Percentiles rank a stretch among this genome's conserved stretches.
phyloP scores from a whole-genome alignment of 2,329 filamentous ascomycete genomes.

The Torrubiella hemipterigena region DNA sequence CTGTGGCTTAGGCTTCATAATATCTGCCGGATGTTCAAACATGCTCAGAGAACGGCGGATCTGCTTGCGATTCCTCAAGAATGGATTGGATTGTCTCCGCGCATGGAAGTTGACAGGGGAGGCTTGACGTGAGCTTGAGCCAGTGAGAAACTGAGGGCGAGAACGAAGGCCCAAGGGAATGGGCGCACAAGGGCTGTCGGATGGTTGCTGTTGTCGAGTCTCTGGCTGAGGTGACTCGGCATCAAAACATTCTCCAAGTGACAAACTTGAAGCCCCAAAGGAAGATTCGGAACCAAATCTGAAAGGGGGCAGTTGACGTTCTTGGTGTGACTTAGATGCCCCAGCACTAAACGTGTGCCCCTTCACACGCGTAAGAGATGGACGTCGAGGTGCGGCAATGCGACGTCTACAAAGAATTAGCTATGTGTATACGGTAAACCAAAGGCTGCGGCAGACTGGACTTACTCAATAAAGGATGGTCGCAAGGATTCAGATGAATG shows the following conservation, averaged over 20 bases:
- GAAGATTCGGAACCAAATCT: conserved; percentile 46
- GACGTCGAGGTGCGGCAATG: conserved; percentile 58
- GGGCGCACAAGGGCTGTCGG: conserved; percentile 43
- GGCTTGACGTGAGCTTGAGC: conserved; percentile 49
- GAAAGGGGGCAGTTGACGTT: conserved; percentile 60
- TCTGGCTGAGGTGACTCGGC: conserved; percentile 64
- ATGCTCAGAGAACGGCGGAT: conserved; percentile 91
- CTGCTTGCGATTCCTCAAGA: conserved; percentile 70
- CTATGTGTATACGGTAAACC: conserved; percentile 12
- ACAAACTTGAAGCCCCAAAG: conserved; percentile 32
- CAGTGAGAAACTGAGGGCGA: conserved; percentile 52
- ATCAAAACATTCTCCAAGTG: conserved; percentile 69
- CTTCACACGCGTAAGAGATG: conserved; percentile 64
- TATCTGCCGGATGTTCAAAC: conserved; percentile 85
- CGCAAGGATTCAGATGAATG: conserved; percentile 36
- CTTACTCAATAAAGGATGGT: conserved; percentile 39
- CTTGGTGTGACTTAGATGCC: conserved; percentile 45
- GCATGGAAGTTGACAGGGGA: conserved; percentile 63
- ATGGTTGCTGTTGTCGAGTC: conserved; percentile 45
- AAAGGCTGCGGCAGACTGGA: conserved; percentile 10
- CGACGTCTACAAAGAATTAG: conserved; percentile 45
- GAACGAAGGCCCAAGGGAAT: conserved; percentile 48
- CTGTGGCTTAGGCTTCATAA: conserved; percentile 65
- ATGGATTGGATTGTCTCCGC: conserved; percentile 60
- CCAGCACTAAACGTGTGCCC: conserved; percentile 58